phyloP scores from a whole-genome alignment of 495 filamentous ascomycete genomes.

The Talaromyces ruber region DNA sequence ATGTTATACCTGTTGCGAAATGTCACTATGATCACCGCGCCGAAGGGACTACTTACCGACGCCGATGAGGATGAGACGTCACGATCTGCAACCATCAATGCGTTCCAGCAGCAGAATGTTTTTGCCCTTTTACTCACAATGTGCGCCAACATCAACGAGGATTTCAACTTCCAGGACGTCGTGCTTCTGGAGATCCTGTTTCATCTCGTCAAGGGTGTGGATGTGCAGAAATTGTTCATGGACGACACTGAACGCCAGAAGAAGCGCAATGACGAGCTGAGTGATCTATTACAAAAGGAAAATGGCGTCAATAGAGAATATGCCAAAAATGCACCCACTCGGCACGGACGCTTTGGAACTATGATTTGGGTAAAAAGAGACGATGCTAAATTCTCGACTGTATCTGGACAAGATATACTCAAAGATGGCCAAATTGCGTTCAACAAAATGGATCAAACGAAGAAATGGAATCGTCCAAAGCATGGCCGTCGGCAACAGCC shows the following conservation, averaged over 20 bases:
- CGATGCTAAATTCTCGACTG: slow-evolving; percentile 68
- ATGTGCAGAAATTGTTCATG: slow-evolving; percentile 80
- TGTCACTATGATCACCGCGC: slow-evolving; percentile 71
- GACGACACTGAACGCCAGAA: slow-evolving; percentile 58
- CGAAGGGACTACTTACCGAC: slow-evolving; percentile 47
- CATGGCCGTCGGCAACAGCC: slow-evolving; percentile 54
- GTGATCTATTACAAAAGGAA: slow-evolving; percentile 67
- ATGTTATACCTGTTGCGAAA: slow-evolving; percentile 86
- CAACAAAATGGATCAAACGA: slow-evolving; percentile 81
- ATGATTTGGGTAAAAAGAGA: slow-evolving; percentile 95
- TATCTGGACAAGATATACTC: slow-evolving; percentile 81
- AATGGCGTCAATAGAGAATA: slow-evolving; percentile 69
- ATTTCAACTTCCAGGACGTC: slow-evolving; percentile 82
- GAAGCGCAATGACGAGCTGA: slow-evolving; percentile 65
- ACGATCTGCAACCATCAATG: slow-evolving; percentile 77
- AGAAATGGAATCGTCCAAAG: slow-evolving; percentile 80
- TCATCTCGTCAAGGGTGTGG: slow-evolving; percentile 83
- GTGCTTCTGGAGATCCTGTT: slow-evolving; percentile 84
- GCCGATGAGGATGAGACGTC: slow-evolving; percentile 85
- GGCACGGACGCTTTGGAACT: slow-evolving; percentile 92
- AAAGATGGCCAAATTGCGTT: slow-evolving; percentile 64
- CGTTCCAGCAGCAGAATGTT: slow-evolving; percentile 83
- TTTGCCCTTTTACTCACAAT: slow-evolving; percentile 77
- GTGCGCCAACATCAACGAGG: slow-evolving; percentile 82
- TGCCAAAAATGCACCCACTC: slow-evolving; percentile 68